phyloP scores from a whole-genome alignment of 2,329 filamentous ascomycete genomes.

The Mycosphaerella sp. region DNA sequence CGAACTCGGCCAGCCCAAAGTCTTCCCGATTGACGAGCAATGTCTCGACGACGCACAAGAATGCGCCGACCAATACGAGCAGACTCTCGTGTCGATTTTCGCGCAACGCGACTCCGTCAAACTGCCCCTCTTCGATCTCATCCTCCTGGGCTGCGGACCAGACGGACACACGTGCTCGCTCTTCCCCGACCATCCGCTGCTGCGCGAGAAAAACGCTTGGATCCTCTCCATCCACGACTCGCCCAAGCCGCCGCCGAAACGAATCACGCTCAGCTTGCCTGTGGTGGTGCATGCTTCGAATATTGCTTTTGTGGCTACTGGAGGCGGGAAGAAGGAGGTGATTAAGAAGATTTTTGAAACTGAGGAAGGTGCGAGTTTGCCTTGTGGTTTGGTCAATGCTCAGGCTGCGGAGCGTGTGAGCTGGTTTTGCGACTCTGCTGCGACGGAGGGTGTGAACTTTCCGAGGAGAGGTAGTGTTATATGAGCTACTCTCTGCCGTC shows the following conservation, averaged over 20 bases:
- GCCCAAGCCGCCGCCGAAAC: constrained; percentile 83
- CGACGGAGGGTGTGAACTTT: constrained; percentile 78
- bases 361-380: constrained; percentile 65
- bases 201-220: constrained; percentile 85
- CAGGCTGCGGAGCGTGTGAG: constrained; percentile 76
- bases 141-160: constrained; percentile 88
- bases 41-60: constrained; percentile 76
- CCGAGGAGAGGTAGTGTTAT: constrained; percentile 60
- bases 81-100: constrained; percentile 76
- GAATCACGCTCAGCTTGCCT: constrained; percentile 87
- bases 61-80: constrained; percentile 88
- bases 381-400: constrained; percentile 83
- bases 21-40: constrained; percentile 70
- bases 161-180: constrained; percentile 97
- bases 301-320: constrained; percentile 88
- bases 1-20: constrained; percentile 58
- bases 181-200: constrained; percentile 81
- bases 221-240: constrained; percentile 87
- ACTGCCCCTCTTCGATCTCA: constrained; percentile 87
- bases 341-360: constrained; percentile 86
- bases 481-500: neutral
- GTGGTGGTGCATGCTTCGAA: constrained; percentile 81
- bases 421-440: constrained; percentile 89
- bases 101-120: constrained; percentile 90
- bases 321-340: constrained; percentile 81